Conservation (phyloP, 257 asterid genomes). For the Knoxia roxburghii region DNA sequence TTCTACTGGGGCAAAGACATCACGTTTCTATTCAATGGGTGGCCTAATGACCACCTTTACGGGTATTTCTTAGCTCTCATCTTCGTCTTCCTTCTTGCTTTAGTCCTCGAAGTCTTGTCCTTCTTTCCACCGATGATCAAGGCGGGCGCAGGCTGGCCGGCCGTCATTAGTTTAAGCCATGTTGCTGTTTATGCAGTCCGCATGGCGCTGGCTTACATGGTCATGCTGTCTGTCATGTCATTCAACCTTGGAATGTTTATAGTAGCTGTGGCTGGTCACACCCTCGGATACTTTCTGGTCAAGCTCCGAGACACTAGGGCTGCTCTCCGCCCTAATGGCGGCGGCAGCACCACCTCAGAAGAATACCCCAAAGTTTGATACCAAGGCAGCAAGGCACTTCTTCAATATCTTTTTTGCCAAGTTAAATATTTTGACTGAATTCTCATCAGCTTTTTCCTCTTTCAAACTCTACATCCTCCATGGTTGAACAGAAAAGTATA, state of each 20-base stretch:
- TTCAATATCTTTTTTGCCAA: too few species aligned
- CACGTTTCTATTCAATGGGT: slow-evolving; percentile 27
- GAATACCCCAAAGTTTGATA: slow-evolving; percentile 1
- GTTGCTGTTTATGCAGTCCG: slow-evolving; percentile 42
- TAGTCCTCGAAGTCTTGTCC: slow-evolving; percentile 39
- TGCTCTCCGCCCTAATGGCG: slow-evolving; percentile 5
- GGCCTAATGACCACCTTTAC: slow-evolving; percentile 39
- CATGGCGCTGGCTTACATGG: slow-evolving; percentile 58
- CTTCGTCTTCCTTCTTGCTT: slow-evolving; percentile 41
- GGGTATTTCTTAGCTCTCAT: slow-evolving; percentile 53
- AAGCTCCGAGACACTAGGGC: slow-evolving; percentile 28
- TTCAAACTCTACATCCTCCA: too few species aligned
- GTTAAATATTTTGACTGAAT: too few species aligned
- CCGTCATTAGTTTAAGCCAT: slow-evolving; percentile 22
- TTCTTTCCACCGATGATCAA: slow-evolving; percentile 13
- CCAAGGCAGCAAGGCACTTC: too few species aligned
- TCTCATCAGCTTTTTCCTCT: too few species aligned
- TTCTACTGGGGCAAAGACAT: slow-evolving; percentile 39
- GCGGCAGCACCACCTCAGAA: not conserved
- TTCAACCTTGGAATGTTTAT: slow-evolving; percentile 60
- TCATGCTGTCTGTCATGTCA: slow-evolving; percentile 77
- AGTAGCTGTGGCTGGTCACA: slow-evolving; percentile 58
- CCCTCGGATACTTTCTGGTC: slow-evolving; percentile 33
- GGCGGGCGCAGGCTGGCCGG: slow-evolving; percentile 22
- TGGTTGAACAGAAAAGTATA: too few species aligned